A percentile compares a stretch with the other conserved stretches of the same genome.
Conservation (phyloP, 345 rosid genomes). For the Schrenkiella parvula region DNA sequence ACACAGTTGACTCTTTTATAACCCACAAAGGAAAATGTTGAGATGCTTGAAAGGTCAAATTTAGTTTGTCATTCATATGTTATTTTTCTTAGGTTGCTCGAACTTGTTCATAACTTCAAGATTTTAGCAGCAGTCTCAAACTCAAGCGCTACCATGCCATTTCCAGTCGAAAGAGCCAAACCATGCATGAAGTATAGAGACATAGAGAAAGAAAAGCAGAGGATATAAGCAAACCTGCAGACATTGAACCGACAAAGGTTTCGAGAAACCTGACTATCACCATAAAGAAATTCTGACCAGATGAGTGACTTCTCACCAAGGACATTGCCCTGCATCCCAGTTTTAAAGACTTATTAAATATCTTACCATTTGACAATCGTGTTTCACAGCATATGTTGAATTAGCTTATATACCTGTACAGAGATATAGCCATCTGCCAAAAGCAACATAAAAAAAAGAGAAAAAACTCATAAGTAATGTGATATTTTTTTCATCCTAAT, state of each 20-base stretch:
- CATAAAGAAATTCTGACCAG: slow-evolving; percentile 77
- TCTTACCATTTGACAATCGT: slow-evolving; percentile 4
- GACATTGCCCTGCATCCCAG: slow-evolving; percentile 87
- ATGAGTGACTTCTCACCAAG: slow-evolving; percentile 62
- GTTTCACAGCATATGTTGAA: slow-evolving; percentile 4
- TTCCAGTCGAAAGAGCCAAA: background rate
- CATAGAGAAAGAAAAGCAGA: slow-evolving; percentile 3
- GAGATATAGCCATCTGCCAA: slow-evolving; percentile 89
- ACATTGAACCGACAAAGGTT: slow-evolving; percentile 95
- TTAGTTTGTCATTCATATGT: background rate
- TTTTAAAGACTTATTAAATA: slow-evolving; percentile 24
- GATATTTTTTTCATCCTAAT: slow-evolving; percentile 3
- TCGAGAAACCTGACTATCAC: slow-evolving; percentile 89
- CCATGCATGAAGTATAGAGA: slow-evolving; percentile 2
- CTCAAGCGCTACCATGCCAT: slow-evolving; percentile 7
- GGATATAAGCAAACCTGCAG: slow-evolving; percentile 63
- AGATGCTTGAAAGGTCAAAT: slow-evolving; percentile 7
- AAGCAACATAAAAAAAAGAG: slow-evolving; percentile 27
- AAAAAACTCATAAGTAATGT: slow-evolving; percentile 16
- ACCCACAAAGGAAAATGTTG: slow-evolving; percentile 2
- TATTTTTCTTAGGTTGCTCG: background rate
- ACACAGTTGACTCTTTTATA: slow-evolving; percentile 21
- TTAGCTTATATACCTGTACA: slow-evolving; percentile 68
- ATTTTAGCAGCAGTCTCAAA: background rate
- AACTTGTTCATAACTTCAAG: slow-evolving; percentile 3